These are phyloP conservation scores for Arabidopsis suecica DNA, from an alignment of 345 rosid species.

Conservation along the genomic window DNA sequence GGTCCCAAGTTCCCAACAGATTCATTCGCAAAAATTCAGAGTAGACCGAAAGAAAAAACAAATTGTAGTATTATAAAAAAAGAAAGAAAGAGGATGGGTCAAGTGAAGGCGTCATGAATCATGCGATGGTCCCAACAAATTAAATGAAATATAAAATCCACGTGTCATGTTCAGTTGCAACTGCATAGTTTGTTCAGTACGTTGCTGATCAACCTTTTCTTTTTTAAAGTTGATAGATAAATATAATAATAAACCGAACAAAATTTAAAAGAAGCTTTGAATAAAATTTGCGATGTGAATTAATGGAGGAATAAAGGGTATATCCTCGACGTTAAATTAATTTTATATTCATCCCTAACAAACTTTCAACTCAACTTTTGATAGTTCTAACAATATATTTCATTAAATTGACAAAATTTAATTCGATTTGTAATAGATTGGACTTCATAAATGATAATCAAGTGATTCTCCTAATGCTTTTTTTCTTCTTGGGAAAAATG, in stretches of 20 bases:
- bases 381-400: constrained; percentile 37
- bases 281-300: constrained; percentile 28
- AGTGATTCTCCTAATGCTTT: constrained; percentile 9
- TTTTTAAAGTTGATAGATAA: background rate
- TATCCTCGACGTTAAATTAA: constrained; percentile 34
- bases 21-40: too few species aligned
- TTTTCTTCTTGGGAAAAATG: too few species aligned
- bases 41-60: background rate
- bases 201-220: constrained; percentile 15
- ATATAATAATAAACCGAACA: background rate
- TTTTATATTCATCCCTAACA: constrained; percentile 38
- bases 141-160: constrained; percentile 1
- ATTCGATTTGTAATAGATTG: background rate
- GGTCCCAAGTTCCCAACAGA: background rate
- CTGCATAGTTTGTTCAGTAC: constrained; percentile 46
- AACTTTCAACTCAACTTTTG: constrained; percentile 44
- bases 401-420: constrained; percentile 29
- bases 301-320: constrained; percentile 28
- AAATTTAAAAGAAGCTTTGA: constrained; percentile 28
- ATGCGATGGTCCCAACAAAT: constrained; percentile 38
- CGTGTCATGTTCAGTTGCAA: constrained; percentile 42
- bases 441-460: background rate
- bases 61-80: background rate
- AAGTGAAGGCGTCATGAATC: constrained; percentile 13
- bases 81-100: background rate